phyloP scores from a whole-genome alignment of 179 eudicot genomes.

The Gypsophila paniculata region DNA sequence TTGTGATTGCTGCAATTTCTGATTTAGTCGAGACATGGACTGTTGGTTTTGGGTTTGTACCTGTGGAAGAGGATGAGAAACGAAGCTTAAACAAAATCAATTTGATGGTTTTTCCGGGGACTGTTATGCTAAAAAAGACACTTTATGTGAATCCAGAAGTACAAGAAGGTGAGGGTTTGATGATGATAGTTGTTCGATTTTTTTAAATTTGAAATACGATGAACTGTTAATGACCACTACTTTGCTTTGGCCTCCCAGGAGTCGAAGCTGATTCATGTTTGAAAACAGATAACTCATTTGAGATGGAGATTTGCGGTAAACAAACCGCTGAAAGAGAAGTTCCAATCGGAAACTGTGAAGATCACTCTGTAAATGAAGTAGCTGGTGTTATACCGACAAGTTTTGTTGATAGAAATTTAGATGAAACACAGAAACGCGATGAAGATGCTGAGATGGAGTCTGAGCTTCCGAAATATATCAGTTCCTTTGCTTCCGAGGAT shows the following conservation, averaged over 20 bases:
- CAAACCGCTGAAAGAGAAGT: conserved; percentile 5
- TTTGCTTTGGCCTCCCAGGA: conserved; percentile 19
- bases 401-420: conserved; percentile 1
- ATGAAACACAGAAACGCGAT: conserved; percentile 8
- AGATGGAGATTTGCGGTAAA: neutral
- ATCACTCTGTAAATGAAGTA: conserved; percentile 1
- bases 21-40: conserved; percentile 86
- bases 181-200: neutral
- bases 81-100: conserved; percentile 53
- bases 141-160: conserved; percentile 34
- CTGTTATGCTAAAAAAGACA: conserved; percentile 76
- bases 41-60: conserved; percentile 69
- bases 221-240: neutral
- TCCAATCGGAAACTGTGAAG: conserved; percentile 7
- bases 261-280: neutral
- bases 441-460: conserved; percentile 14
- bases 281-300: conserved; percentile 12
- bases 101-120: conserved; percentile 94
- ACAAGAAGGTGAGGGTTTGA: conserved; percentile 23
- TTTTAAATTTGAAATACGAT: neutral
- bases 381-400: conserved; percentile 13
- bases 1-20: conserved; percentile 79
- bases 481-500: conserved; percentile 12
- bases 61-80: conserved; percentile 60
- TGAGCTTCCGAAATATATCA: neutral